Evolutionary conservation across 2,329 filamentous ascomycete genomes (phyloP), one percentile per base, ranked within the genome.

Genomic region (Aspergillus quadricinctus): DNA sequence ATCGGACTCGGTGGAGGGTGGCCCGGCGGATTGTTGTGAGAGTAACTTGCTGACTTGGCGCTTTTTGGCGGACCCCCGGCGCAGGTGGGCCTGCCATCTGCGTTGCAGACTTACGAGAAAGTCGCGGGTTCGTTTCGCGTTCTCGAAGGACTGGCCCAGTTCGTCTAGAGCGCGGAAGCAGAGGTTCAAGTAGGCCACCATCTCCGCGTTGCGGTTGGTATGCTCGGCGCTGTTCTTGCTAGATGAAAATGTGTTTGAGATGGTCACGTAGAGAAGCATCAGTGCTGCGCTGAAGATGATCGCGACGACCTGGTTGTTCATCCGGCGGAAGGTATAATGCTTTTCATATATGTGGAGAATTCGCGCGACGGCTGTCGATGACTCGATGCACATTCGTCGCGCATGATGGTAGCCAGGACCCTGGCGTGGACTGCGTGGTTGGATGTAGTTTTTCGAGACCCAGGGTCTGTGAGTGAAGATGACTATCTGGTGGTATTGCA

Each of bases 401-500:
- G 77, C 77, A 49, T 78, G 76, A 48, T 72, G 70, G 31, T 76
- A 75, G 9, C 76, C 76, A 1, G 70, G 73, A n/a, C 75, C 76
- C 59, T 75, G 74, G 14, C 71, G 70, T 3, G 74, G 75, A 35
- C 65, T 68, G 23, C 69, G 68, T 2, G 75, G 75, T 56, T 77
- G 75, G 40, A 75, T 73, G 50, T 75, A 75, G 49, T 64, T 71
- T 55, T 75, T 72, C 3, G 76, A 77, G 19, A 77, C 71, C 72
- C 74, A 78, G 11, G 77, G 77, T 2, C 77, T 68, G 48, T 77
- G 75, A 54, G 75, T 69, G 60, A 76, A 75, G 27, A 78, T 77
- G 50, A 76, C 66, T 2, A 77, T 73, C 51, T 77, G 74, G 56
- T 77, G 69, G 52, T 77, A 77, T 68, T 77, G 74, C 68, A 77